Evolutionary conservation across 2,329 filamentous ascomycete species (phyloP).

Genomic region (Xylaria sp.): DNA sequence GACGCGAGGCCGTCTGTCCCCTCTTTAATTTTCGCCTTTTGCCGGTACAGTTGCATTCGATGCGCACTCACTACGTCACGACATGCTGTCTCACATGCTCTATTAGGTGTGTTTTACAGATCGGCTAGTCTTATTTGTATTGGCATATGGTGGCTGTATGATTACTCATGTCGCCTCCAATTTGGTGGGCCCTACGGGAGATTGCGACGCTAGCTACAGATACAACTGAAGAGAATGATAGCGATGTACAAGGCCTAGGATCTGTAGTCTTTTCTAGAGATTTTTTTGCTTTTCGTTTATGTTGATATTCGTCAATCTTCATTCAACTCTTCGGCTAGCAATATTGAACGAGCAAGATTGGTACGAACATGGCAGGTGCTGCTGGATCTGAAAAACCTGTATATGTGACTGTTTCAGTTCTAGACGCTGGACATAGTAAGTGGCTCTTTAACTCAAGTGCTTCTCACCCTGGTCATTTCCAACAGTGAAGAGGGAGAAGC

Average conservation of each 20-base stretch:
- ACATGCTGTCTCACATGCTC: not conserved
- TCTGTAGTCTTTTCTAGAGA: not conserved
- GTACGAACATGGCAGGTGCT: not conserved
- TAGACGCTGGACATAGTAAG: constrained; percentile 45
- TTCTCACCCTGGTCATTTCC: not conserved
- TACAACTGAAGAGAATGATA: not conserved
- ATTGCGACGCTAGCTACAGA: not conserved
- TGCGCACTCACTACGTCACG: not conserved
- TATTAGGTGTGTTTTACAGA: too few species aligned
- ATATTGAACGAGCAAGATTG: not conserved
- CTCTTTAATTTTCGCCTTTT: constrained; percentile 2
- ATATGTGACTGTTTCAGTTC: constrained; percentile 44
- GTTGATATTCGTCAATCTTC: not conserved
- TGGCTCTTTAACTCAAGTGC: not conserved
- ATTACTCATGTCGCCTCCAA: not conserved
- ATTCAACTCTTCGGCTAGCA: not conserved
- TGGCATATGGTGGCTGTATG: not conserved
- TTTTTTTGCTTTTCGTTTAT: not conserved
- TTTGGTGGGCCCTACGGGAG: too few species aligned
- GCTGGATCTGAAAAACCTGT: constrained; percentile 5
- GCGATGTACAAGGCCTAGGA: too few species aligned
- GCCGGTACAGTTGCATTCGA: not conserved
- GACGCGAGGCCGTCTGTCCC: not conserved
- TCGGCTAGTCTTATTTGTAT: not conserved
- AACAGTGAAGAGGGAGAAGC: not conserved